These are phyloP conservation scores for Fonsecaea erecta DNA, from an alignment of 2,329 filamentous ascomycete species.

Conservation along the genomic window DNA sequence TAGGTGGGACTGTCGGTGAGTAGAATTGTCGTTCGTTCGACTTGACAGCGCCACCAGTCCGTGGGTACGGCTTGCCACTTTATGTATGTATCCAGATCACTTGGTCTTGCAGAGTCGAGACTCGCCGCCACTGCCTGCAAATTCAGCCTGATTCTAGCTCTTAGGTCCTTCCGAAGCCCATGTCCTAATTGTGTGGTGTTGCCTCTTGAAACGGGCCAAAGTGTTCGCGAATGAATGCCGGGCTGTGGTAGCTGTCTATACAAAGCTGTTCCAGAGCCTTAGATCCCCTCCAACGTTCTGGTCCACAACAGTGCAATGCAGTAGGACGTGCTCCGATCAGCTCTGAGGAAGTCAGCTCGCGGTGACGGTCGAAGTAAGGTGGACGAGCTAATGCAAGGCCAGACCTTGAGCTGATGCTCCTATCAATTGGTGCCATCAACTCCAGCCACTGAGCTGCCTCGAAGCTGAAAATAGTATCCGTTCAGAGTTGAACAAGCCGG, in stretches of 20 bases:
- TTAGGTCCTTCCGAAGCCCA: not conserved
- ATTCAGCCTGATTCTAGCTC: not conserved
- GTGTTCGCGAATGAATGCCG: not conserved
- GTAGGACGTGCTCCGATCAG: not conserved
- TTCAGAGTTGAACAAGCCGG: not conserved
- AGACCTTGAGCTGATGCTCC: not conserved
- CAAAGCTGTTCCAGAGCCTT: too few relatives aligned
- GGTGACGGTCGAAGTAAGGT: not conserved
- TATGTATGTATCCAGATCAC: not conserved
- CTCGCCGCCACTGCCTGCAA: not conserved
- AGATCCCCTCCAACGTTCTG: too few relatives aligned
- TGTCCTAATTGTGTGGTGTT: not conserved
- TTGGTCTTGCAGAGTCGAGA: not conserved
- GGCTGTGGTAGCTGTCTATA: too few relatives aligned
- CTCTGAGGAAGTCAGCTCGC: not conserved
- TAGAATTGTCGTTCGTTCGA: not conserved
- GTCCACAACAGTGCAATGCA: too few relatives aligned
- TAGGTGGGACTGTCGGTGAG: not conserved
- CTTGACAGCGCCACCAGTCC: not conserved
- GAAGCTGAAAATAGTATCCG: not conserved
- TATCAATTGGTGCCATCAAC: slow-evolving; percentile 2
- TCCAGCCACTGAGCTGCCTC: not conserved
- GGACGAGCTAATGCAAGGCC: not conserved
- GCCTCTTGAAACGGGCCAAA: not conserved
- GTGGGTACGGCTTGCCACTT: not conserved